These are phyloP conservation scores for Pythium graminicola DNA, from an alignment of 352 stramenopile species.

Conservation along the genomic window DNA sequence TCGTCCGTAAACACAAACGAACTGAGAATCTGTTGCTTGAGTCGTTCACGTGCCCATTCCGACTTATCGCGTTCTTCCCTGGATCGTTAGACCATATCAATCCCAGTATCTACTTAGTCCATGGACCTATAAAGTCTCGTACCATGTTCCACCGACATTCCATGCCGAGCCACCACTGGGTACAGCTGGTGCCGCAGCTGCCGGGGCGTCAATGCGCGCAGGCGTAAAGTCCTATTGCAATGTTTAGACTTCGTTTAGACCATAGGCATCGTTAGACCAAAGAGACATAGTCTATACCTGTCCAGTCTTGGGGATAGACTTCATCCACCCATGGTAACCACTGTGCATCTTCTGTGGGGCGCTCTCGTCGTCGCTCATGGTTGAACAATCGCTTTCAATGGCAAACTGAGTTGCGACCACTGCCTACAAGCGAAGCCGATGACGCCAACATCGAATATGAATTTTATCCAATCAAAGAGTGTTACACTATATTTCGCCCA, in stretches of 20 bases:
- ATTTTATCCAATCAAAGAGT: slow-evolving; percentile 10
- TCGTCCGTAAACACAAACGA: slow-evolving; percentile 54
- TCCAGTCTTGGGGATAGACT: slow-evolving; percentile 74
- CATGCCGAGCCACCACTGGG: slow-evolving; percentile 54
- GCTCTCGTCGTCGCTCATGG: slow-evolving; percentile 51
- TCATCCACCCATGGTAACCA: slow-evolving; percentile 86
- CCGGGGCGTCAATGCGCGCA: slow-evolving; percentile 46
- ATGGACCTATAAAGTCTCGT: too few relatives aligned
- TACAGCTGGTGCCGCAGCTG: slow-evolving; percentile 12
- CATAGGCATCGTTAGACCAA: neutral
- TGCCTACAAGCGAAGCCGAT: neutral
- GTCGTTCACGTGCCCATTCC: slow-evolving; percentile 60
- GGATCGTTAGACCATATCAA: too few relatives aligned
- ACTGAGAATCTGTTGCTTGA: slow-evolving; percentile 64
- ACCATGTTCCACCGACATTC: slow-evolving; percentile 80
- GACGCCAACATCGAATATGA: neutral
- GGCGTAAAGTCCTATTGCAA: slow-evolving; percentile 77
- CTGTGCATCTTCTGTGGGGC: slow-evolving; percentile 59
- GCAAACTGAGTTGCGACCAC: slow-evolving; percentile 1
- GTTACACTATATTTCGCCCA: slow-evolving; percentile 11
- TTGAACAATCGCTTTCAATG: neutral
- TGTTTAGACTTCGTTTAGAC: too few relatives aligned
- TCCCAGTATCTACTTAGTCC: too few relatives aligned
- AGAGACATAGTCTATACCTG: too few relatives aligned
- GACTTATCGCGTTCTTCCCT: slow-evolving; percentile 84